phyloP scores from a whole-genome alignment of 2,329 filamentous ascomycete species.

The Paecilomyces fulvus region DNA sequence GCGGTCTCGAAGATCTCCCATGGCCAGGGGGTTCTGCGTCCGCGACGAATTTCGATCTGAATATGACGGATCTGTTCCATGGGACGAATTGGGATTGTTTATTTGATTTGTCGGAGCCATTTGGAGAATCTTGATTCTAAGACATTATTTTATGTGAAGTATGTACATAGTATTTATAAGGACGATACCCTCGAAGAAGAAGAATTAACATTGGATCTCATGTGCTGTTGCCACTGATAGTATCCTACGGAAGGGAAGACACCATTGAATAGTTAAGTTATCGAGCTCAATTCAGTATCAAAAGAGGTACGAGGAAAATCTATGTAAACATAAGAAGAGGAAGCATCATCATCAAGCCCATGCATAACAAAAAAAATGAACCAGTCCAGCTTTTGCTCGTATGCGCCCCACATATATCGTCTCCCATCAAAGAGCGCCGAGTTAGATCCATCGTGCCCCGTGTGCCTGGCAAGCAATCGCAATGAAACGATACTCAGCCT shows the following conservation, averaged over 20 bases:
- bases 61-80: constrained; percentile 24
- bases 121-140: constrained; percentile 16
- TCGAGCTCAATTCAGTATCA: neutral
- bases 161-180: neutral
- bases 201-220: too few species aligned
- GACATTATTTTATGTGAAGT: neutral
- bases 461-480: neutral
- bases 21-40: constrained; percentile 2
- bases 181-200: too few species aligned
- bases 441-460: neutral
- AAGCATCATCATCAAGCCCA: neutral
- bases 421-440: neutral
- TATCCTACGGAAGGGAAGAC: neutral
- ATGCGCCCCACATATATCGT: neutral
- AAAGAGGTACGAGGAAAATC: neutral
- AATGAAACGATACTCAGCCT: neutral
- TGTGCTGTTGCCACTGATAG: too few species aligned
- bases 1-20: constrained; percentile 2
- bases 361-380: neutral
- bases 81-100: constrained; percentile 23
- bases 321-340: neutral
- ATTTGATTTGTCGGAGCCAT: constrained; percentile 22
- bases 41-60: constrained; percentile 20
- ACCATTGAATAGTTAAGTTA: neutral
- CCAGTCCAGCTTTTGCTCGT: neutral